Evolutionary conservation across 2,329 filamentous ascomycete species (phyloP).

Genomic region (Fusarium aywerte): DNA sequence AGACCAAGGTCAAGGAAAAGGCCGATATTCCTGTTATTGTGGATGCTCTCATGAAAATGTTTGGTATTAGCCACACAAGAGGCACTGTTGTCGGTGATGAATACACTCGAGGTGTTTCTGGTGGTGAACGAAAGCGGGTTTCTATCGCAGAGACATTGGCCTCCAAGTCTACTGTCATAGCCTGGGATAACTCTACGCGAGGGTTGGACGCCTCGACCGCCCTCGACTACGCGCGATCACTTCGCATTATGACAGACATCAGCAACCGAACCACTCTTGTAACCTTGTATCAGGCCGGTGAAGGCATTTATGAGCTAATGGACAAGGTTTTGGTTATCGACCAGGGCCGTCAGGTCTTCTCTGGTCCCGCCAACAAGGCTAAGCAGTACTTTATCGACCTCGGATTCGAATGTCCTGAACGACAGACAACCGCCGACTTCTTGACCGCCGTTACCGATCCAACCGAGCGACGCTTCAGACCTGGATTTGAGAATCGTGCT

Average conservation of each 20-base stretch:
- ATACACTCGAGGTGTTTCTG: slow-evolving; percentile 76
- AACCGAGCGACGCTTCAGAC: slow-evolving; percentile 73
- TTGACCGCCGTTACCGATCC: slow-evolving; percentile 62
- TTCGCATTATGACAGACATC: slow-evolving; percentile 80
- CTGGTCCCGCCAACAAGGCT: slow-evolving; percentile 69
- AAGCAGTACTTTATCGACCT: slow-evolving; percentile 74
- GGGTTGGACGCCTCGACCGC: slow-evolving; percentile 85
- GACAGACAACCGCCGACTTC: slow-evolving; percentile 68
- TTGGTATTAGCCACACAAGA: slow-evolving; percentile 80
- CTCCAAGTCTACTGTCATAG: slow-evolving; percentile 77
- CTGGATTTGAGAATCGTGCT: slow-evolving; percentile 69
- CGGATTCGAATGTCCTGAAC: slow-evolving; percentile 74
- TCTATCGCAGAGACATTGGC: slow-evolving; percentile 82
- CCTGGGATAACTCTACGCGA: slow-evolving; percentile 83
- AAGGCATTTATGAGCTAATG: slow-evolving; percentile 64
- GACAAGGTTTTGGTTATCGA: slow-evolving; percentile 86
- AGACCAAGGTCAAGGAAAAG: slow-evolving; percentile 74
- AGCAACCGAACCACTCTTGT: slow-evolving; percentile 67
- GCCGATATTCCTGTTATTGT: slow-evolving; percentile 75
- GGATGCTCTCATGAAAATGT: slow-evolving; percentile 78
- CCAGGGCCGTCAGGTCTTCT: slow-evolving; percentile 73
- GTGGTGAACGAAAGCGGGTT: slow-evolving; percentile 83
- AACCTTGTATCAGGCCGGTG: slow-evolving; percentile 57
- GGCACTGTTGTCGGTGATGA: slow-evolving; percentile 82
- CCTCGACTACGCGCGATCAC: slow-evolving; percentile 77